A percentile compares a stretch with the other conserved stretches of the same genome.
phyloP scores from a whole-genome alignment of 257 asterid genomes.

The Scutellaria minor region DNA sequence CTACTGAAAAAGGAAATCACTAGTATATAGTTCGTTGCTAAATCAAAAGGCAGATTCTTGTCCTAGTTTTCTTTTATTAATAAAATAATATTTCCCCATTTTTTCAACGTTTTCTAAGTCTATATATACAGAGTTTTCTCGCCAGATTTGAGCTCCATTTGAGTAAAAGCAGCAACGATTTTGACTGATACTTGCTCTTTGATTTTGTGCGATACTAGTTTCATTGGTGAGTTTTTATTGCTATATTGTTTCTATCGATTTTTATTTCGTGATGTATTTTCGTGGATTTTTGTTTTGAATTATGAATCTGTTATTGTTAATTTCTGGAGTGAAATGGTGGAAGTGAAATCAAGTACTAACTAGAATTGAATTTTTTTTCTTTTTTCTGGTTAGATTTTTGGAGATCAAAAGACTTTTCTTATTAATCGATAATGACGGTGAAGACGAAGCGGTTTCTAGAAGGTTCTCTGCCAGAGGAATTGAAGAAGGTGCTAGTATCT shows the following conservation, averaged over 20 bases:
- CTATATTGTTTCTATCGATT: background rate
- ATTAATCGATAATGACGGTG: slow-evolving; percentile 59
- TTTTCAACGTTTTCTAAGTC: slow-evolving; percentile 14
- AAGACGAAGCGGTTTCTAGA: slow-evolving; percentile 59
- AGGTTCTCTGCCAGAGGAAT: slow-evolving; percentile 63
- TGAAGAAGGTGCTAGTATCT: slow-evolving; percentile 50
- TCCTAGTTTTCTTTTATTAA: slow-evolving; percentile 1
- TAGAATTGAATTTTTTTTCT: background rate
- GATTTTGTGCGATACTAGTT: background rate
- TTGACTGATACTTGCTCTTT: background rate
- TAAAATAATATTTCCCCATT: background rate
- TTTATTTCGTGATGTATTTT: background rate
- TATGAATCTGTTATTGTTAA: background rate
- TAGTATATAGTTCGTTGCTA: background rate
- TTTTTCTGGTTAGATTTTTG: slow-evolving; percentile 30
- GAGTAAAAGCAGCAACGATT: background rate
- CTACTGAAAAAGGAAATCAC: background rate
- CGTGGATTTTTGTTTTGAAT: background rate
- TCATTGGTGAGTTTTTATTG: slow-evolving; percentile 29
- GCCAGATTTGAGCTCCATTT: background rate
- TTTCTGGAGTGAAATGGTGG: background rate
- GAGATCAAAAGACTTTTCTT: slow-evolving; percentile 8
- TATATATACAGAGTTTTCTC: slow-evolving; percentile 24
- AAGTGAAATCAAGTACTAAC: slow-evolving; percentile 13
- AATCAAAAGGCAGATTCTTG: slow-evolving; percentile 48